Evolutionary conservation across 1,139 yeast genomes (phyloP).

Genomic region (Pneumocystis jirovecii): DNA sequence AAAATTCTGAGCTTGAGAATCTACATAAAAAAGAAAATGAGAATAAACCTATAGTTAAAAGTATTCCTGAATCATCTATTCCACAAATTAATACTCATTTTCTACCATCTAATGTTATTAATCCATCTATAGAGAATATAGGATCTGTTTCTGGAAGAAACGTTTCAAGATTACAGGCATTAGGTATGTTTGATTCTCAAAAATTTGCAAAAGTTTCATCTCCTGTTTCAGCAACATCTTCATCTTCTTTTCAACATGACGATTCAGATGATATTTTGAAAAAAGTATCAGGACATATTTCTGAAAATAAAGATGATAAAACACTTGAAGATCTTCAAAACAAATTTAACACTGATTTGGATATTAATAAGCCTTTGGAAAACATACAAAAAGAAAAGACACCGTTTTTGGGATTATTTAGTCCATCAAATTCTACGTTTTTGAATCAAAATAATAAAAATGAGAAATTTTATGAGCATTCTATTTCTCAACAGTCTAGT

Average conservation of each 20-base stretch:
- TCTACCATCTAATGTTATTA: background rate
- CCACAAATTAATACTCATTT: background rate
- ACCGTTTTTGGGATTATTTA: slow-evolving; percentile 1
- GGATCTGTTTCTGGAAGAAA: slow-evolving; percentile 1
- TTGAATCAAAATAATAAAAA: background rate
- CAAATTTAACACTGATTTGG: background rate
- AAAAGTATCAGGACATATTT: background rate
- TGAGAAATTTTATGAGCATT: slow-evolving; percentile 1
- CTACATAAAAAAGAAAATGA: background rate
- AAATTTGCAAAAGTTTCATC: background rate
- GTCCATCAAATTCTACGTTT: background rate
- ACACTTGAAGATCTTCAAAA: background rate
- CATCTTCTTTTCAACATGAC: background rate
- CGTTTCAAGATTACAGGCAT: slow-evolving; percentile 1
- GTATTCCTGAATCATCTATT: background rate
- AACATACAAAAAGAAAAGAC: background rate
- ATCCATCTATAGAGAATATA: background rate
- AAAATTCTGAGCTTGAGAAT: background rate
- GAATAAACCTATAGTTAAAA: background rate
- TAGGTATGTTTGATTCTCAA: background rate
- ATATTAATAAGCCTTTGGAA: background rate
- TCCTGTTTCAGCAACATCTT: background rate
- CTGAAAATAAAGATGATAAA: background rate
- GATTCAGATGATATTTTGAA: background rate
- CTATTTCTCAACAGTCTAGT: background rate